Conservation (phyloP, 2,329 filamentous ascomycete genomes). For the Sporothrix euskadiensis region DNA sequence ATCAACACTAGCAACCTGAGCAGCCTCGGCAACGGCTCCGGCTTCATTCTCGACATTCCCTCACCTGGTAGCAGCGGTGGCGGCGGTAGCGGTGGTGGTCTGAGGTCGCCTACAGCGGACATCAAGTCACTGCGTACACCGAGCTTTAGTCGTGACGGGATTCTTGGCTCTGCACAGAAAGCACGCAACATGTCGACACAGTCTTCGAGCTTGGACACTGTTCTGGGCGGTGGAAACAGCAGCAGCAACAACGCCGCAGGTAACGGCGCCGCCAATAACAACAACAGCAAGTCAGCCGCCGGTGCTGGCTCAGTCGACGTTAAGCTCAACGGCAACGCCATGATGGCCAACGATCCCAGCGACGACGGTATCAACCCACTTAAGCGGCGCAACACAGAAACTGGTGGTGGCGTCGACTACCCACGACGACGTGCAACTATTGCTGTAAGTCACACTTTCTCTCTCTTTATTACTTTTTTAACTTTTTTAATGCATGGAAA, state of each 20-base stretch:
- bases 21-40: conserved; percentile 43
- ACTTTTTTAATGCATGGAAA: conserved; percentile 20
- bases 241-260: not conserved
- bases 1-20: not conserved
- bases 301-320: conserved; percentile 40
- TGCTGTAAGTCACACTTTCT: conserved; percentile 52
- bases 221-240: not conserved
- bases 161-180: conserved; percentile 55
- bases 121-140: conserved; percentile 51
- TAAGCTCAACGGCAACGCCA: conserved; percentile 12
- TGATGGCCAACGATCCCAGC: conserved; percentile 37
- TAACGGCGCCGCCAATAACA: not conserved
- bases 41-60: conserved; percentile 52
- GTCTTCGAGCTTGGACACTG: conserved; percentile 43
- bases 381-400: conserved; percentile 63
- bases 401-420: conserved; percentile 56
- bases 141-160: conserved; percentile 57
- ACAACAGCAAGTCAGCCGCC: not conserved
- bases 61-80: conserved; percentile 44
- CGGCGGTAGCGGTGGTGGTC: conserved; percentile 34
- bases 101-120: conserved; percentile 54
- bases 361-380: conserved; percentile 60
- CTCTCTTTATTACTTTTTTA: not conserved
- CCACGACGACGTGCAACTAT: conserved; percentile 65
- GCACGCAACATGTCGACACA: conserved; percentile 54